Evolutionary conservation across 2,329 filamentous ascomycete species (phyloP).

Genomic region (Fragosphaeria purpurea): DNA sequence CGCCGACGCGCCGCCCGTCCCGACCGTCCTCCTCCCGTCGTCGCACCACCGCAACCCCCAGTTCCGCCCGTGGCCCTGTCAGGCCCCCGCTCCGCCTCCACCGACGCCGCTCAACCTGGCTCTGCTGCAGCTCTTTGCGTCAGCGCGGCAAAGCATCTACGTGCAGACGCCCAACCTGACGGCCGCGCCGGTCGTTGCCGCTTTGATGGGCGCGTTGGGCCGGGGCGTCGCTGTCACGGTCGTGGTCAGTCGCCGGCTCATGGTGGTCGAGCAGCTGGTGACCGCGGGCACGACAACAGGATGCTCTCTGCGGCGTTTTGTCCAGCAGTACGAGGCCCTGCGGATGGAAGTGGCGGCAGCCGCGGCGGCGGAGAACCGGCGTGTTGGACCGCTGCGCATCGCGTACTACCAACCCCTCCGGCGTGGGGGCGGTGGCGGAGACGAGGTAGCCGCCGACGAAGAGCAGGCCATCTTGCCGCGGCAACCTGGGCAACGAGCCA

Average conservation of each 20-base stretch:
- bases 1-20: not conserved
- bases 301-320: constrained; percentile 49
- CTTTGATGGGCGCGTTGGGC: constrained; percentile 48
- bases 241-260: constrained; percentile 58
- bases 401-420: constrained; percentile 42
- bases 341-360: not conserved
- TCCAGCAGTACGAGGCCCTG: constrained; percentile 39
- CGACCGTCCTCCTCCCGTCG: constrained; percentile 60
- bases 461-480: constrained; percentile 6
- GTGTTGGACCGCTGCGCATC: constrained; percentile 43
- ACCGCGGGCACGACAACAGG: constrained; percentile 67
- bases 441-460: constrained; percentile 1
- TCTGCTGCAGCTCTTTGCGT: constrained; percentile 48
- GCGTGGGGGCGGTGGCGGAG: not conserved
- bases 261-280: constrained; percentile 71
- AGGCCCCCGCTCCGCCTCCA: constrained; percentile 25
- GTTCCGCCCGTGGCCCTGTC: constrained; percentile 51
- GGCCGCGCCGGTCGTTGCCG: constrained; percentile 50
- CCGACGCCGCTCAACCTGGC: constrained; percentile 60
- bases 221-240: constrained; percentile 60
- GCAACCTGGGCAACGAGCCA: too few relatives aligned
- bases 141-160: constrained; percentile 49
- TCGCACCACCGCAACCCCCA: constrained; percentile 59
- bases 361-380: not conserved
- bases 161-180: constrained; percentile 75